These are phyloP conservation scores for Mimosa pudica DNA, from an alignment of 306 rosid species.

Conservation along the genomic window DNA sequence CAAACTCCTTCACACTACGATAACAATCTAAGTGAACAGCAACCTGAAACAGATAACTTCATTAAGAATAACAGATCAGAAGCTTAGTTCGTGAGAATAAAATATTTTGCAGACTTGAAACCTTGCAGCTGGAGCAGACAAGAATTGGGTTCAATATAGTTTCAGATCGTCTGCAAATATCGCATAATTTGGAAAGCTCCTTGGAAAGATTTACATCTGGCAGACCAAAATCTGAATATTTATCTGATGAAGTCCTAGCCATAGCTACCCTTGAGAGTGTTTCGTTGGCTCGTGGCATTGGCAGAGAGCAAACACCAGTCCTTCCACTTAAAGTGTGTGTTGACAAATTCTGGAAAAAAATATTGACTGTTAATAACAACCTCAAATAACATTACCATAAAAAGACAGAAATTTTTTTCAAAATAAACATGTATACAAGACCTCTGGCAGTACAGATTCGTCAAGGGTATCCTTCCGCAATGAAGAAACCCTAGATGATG, in stretches of 20 bases:
- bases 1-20: constrained; percentile 71
- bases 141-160: constrained; percentile 76
- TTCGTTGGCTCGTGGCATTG: constrained; percentile 83
- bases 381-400: neutral
- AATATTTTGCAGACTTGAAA: constrained; percentile 34
- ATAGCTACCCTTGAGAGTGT: constrained; percentile 74
- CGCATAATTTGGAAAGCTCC: constrained; percentile 85
- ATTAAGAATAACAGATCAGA: constrained; percentile 30
- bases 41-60: constrained; percentile 57
- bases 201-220: constrained; percentile 62
- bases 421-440: constrained; percentile 31
- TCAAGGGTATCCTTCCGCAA: constrained; percentile 81
- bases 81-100: constrained; percentile 13
- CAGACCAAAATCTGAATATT: constrained; percentile 58
- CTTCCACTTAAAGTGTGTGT: constrained; percentile 57
- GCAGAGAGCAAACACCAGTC: constrained; percentile 63
- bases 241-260: constrained; percentile 67
- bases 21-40: constrained; percentile 94
- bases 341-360: constrained; percentile 50
- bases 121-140: constrained; percentile 95
- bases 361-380: constrained; percentile 22
- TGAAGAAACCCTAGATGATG: constrained; percentile 86
- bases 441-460: constrained; percentile 77
- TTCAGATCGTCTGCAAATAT: constrained; percentile 88
- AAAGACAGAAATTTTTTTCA: neutral